Evolutionary conservation across 2,329 filamentous ascomycete genomes (phyloP).

Genomic region (Penicillium sp.): DNA sequence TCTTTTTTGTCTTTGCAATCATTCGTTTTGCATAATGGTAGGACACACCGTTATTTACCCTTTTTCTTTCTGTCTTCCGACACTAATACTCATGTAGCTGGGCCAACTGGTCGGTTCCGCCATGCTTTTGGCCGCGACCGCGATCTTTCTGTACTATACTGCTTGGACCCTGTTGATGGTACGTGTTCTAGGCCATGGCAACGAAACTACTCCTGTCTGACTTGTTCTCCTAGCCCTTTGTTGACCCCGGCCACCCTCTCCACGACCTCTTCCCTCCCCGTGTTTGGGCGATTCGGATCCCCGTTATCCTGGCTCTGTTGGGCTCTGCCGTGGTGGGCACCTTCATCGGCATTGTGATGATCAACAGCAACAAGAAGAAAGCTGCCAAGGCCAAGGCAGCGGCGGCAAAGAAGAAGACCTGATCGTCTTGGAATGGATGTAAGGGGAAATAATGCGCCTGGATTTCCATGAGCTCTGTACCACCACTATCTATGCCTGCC

Average conservation of each 20-base stretch:
- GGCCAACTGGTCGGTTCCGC: conserved; percentile 76
- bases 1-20: neutral
- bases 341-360: conserved; percentile 96
- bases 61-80: neutral
- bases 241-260: conserved; percentile 87
- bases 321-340: conserved; percentile 90
- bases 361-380: conserved; percentile 97
- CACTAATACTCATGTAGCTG: conserved; percentile 55
- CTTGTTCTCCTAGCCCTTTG: conserved; percentile 68
- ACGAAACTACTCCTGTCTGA: neutral
- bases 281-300: conserved; percentile 97
- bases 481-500: conserved; percentile 8
- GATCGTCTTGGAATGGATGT: conserved; percentile 26
- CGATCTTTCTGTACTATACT: conserved; percentile 85
- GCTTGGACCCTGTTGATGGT: conserved; percentile 98
- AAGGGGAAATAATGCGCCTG: conserved; percentile 4
- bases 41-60: neutral
- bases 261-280: conserved; percentile 94
- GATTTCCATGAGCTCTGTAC: conserved; percentile 8
- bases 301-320: conserved; percentile 89
- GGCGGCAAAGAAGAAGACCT: conserved; percentile 76
- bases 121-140: conserved; percentile 68
- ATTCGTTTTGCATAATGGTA: conserved; percentile 28
- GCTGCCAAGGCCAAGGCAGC: conserved; percentile 84
- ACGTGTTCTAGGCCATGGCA: conserved; percentile 25